Percentiles rank a stretch among this genome's conserved stretches.
phyloP scores from a whole-genome alignment of 805 yeast genomes.

The Deakozyma indianensis region DNA sequence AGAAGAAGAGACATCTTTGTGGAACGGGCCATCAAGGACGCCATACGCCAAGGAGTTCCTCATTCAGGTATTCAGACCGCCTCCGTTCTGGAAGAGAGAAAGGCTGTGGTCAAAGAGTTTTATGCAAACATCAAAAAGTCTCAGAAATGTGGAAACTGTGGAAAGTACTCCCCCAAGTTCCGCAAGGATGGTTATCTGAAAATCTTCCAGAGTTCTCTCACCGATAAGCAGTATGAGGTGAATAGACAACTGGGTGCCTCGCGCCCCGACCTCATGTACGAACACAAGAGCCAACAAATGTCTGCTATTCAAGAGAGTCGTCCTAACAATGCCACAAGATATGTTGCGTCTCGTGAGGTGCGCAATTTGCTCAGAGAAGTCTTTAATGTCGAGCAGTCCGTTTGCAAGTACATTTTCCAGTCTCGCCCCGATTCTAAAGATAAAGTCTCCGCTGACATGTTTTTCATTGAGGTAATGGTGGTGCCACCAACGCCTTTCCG shows the following conservation, averaged over 20 bases:
- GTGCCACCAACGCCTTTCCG: slow-evolving; percentile 97
- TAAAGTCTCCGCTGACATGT: slow-evolving; percentile 55
- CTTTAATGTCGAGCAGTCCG: slow-evolving; percentile 55
- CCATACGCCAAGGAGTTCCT: slow-evolving; percentile 61
- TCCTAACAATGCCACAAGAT: background rate
- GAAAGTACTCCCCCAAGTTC: slow-evolving; percentile 85
- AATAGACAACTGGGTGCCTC: slow-evolving; percentile 64
- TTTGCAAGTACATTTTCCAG: slow-evolving; percentile 65
- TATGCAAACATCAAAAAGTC: slow-evolving; percentile 60
- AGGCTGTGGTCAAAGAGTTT: slow-evolving; percentile 52
- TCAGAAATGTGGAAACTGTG: slow-evolving; percentile 90
- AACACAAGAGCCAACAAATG: background rate
- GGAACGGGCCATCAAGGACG: slow-evolving; percentile 51
- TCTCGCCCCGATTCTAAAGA: slow-evolving; percentile 50
- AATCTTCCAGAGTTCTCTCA: slow-evolving; percentile 75
- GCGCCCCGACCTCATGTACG: slow-evolving; percentile 20
- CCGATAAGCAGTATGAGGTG: slow-evolving; percentile 73
- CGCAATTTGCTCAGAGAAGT: slow-evolving; percentile 63
- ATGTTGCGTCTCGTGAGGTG: slow-evolving; percentile 71
- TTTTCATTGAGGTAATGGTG: slow-evolving; percentile 74
- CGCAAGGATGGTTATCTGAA: slow-evolving; percentile 92
- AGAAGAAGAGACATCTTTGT: slow-evolving; percentile 58
- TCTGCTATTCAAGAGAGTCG: background rate
- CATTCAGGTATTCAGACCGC: slow-evolving; percentile 65
- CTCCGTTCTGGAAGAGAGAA: slow-evolving; percentile 77